A percentile compares a stretch with the other conserved stretches of the same genome.
These are phyloP conservation scores for Dicorynia guianensis DNA, from an alignment of 306 rosid genomes.

Conservation along the genomic window DNA sequence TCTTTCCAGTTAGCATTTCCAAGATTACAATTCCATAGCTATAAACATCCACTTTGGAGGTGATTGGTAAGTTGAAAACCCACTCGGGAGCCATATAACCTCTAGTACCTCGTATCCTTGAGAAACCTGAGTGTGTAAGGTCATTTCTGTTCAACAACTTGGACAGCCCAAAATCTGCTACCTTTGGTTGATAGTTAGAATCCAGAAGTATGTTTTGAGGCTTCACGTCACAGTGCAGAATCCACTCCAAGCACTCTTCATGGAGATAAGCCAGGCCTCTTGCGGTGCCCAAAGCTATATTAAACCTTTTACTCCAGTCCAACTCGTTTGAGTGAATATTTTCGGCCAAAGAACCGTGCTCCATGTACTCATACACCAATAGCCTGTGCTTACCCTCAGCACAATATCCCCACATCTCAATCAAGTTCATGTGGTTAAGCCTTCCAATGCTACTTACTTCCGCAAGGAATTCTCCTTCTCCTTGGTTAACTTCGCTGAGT, in stretches of 20 bases:
- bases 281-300: slow-evolving; percentile 64
- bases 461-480: slow-evolving; percentile 64
- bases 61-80: slow-evolving; percentile 47
- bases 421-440: slow-evolving; percentile 69
- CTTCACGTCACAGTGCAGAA: slow-evolving; percentile 72
- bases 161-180: slow-evolving; percentile 69
- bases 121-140: slow-evolving; percentile 38
- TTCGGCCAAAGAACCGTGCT: slow-evolving; percentile 54
- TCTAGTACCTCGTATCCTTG: slow-evolving; percentile 57
- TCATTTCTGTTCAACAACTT: slow-evolving; percentile 54
- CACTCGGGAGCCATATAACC: slow-evolving; percentile 59
- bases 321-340: slow-evolving; percentile 45
- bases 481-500: slow-evolving; percentile 51
- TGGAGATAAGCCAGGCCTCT: slow-evolving; percentile 71
- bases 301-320: slow-evolving; percentile 55
- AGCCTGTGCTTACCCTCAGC: slow-evolving; percentile 62
- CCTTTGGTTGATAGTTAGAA: slow-evolving; percentile 54
- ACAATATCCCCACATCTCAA: slow-evolving; percentile 69
- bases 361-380: slow-evolving; percentile 64
- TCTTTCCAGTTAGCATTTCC: slow-evolving; percentile 51
- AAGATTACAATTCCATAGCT: slow-evolving; percentile 51
- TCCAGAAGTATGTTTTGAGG: slow-evolving; percentile 67
- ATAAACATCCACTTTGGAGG: slow-evolving; percentile 59
- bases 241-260: slow-evolving; percentile 78
- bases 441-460: slow-evolving; percentile 68